phyloP scores from a whole-genome alignment of 306 rosid genomes.

The Acmispon strigosus region DNA sequence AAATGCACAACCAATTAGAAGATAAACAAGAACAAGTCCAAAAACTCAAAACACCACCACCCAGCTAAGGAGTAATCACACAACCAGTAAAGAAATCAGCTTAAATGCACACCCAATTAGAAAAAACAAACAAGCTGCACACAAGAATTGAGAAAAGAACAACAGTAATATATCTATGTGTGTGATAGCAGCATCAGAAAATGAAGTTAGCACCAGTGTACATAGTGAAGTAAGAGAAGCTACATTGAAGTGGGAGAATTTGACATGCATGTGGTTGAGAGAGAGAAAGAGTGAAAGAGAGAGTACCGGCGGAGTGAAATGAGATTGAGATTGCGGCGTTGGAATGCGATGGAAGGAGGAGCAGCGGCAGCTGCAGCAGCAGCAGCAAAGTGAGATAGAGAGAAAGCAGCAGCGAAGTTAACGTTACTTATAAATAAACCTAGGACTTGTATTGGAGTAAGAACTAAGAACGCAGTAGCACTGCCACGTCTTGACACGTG shows the following conservation, averaged over 20 bases:
- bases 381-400: too few species aligned
- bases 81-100: too few species aligned
- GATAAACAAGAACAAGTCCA: background rate
- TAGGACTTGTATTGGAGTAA: background rate
- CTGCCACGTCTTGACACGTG: too few species aligned
- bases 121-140: too few species aligned
- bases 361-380: too few species aligned
- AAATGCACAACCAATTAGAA: background rate
- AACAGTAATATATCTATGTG: too few species aligned
- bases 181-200: too few species aligned
- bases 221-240: background rate
- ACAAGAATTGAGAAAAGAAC: too few species aligned
- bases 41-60: background rate
- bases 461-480: too few species aligned
- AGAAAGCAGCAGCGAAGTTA: background rate
- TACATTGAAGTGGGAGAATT: background rate
- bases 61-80: background rate
- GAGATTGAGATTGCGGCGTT: background rate
- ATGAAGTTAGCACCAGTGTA: too few species aligned
- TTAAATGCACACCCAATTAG: too few species aligned
- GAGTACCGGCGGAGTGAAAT: background rate
- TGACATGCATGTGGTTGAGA: slow-evolving; percentile 4
- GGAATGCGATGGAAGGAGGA: too few species aligned
- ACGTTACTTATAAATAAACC: background rate
- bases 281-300: background rate